Evolutionary conservation across 805 yeast genomes (phyloP).

Genomic region (Monosporozyma siamensis): DNA sequence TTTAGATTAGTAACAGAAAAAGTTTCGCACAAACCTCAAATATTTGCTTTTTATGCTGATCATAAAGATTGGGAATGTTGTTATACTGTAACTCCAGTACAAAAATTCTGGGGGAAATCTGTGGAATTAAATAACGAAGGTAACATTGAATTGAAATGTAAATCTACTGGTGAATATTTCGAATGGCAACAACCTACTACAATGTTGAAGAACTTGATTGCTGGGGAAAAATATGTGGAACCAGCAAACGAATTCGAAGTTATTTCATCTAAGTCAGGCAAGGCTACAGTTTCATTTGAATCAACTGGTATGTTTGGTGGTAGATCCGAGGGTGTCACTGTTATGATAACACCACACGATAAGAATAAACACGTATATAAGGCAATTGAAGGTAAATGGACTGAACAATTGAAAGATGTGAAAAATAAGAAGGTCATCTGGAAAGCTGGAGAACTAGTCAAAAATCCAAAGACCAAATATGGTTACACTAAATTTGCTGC

Average conservation of each 20-base stretch:
- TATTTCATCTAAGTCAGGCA: slow-evolving; percentile 56
- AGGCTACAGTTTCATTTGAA: slow-evolving; percentile 66
- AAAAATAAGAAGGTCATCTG: slow-evolving; percentile 42
- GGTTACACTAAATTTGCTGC: slow-evolving; percentile 85
- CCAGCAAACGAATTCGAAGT: slow-evolving; percentile 65
- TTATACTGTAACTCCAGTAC: slow-evolving; percentile 63
- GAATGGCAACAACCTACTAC: slow-evolving; percentile 81
- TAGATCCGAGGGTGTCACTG: slow-evolving; percentile 54
- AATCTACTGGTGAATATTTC: slow-evolving; percentile 54
- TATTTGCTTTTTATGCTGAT: slow-evolving; percentile 75
- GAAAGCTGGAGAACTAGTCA: slow-evolving; percentile 59
- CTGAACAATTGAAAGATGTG: slow-evolving; percentile 45
- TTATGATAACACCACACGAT: slow-evolving; percentile 31
- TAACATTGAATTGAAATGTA: slow-evolving; percentile 45
- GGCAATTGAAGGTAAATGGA: slow-evolving; percentile 67
- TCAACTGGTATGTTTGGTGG: slow-evolving; percentile 76
- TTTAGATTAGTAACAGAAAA: slow-evolving; percentile 73
- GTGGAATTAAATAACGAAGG: slow-evolving; percentile 78
- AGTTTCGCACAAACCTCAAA: slow-evolving; percentile 73
- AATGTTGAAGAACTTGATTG: slow-evolving; percentile 73
- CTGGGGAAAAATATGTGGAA: slow-evolving; percentile 91
- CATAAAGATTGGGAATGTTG: slow-evolving; percentile 59
- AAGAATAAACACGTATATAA: slow-evolving; percentile 10
- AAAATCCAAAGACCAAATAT: slow-evolving; percentile 51
- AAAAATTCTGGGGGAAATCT: slow-evolving; percentile 92